Conservation (phyloP, 2,329 filamentous ascomycete genomes). For the Fusarium sp. region DNA sequence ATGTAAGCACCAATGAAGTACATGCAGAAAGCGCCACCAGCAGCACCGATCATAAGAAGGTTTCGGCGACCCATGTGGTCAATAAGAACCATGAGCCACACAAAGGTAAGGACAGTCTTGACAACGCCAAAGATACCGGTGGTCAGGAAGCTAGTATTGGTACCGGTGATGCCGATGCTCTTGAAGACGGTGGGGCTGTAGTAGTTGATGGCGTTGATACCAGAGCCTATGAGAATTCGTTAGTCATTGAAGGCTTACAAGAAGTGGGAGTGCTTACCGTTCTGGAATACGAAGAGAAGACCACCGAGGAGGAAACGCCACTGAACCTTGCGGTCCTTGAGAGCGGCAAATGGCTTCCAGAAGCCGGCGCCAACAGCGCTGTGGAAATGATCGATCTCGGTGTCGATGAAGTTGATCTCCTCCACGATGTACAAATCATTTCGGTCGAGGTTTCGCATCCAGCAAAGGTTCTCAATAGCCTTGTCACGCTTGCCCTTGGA, state of each 20-base stretch:
- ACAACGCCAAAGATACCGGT: slow-evolving; percentile 84
- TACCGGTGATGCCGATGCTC: slow-evolving; percentile 61
- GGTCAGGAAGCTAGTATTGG: slow-evolving; percentile 64
- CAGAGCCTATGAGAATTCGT: slow-evolving; percentile 54
- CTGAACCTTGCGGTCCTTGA: slow-evolving; percentile 68
- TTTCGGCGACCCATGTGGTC: slow-evolving; percentile 68
- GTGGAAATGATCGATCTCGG: slow-evolving; percentile 75
- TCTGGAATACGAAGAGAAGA: slow-evolving; percentile 84
- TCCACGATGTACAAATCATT: slow-evolving; percentile 77
- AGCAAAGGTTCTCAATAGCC: slow-evolving; percentile 70
- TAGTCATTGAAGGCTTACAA: slow-evolving; percentile 5
- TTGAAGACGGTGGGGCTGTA: slow-evolving; percentile 66
- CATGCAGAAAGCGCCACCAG: slow-evolving; percentile 76
- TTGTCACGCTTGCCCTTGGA: slow-evolving; percentile 70
- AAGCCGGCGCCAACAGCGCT: slow-evolving; percentile 76
- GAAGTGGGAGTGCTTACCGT: slow-evolving; percentile 60
- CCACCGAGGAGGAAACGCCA: slow-evolving; percentile 81
- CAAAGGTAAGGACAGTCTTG: slow-evolving; percentile 75
- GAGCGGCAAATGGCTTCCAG: slow-evolving; percentile 77
- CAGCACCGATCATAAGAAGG: slow-evolving; percentile 73
- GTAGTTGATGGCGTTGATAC: slow-evolving; percentile 86
- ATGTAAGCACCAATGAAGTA: slow-evolving; percentile 65
- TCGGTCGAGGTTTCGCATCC: slow-evolving; percentile 71
- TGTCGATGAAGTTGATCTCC: slow-evolving; percentile 78
- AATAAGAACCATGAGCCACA: slow-evolving; percentile 78